These are phyloP conservation scores for Botrytis deweyae DNA, from an alignment of 2,329 filamentous ascomycete genomes.

Conservation along the genomic window DNA sequence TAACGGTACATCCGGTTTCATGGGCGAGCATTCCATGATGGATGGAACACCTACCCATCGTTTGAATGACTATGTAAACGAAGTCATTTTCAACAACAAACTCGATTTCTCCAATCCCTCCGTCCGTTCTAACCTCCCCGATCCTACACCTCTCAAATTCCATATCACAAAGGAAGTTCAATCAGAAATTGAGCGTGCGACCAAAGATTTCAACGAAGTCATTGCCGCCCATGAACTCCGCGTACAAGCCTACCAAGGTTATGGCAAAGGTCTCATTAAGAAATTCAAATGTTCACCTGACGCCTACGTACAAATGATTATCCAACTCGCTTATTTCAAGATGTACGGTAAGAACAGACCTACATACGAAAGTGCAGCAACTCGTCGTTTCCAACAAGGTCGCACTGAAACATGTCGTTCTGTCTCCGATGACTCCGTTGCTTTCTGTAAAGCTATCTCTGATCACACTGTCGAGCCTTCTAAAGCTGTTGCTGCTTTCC, in stretches of 20 bases:
- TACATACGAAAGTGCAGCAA: conserved; percentile 95
- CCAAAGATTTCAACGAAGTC: conserved; percentile 74
- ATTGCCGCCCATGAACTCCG: conserved; percentile 87
- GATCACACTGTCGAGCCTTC: conserved; percentile 63
- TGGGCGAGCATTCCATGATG: conserved; percentile 99
- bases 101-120: conserved; percentile 80
- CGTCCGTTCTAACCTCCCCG: conserved; percentile 78
- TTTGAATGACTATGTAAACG: conserved; percentile 91
- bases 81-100: conserved; percentile 90
- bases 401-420: conserved; percentile 94
- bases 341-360: conserved; percentile 98
- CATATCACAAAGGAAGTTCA: conserved; percentile 71
- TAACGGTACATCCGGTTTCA: conserved; percentile 96
- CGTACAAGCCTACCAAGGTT: conserved; percentile 94
- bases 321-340: conserved; percentile 97
- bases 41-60: conserved; percentile 97
- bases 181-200: conserved; percentile 75
- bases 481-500: conserved; percentile 72
- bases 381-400: conserved; percentile 91
- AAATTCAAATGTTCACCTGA: conserved; percentile 98
- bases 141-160: conserved; percentile 77
- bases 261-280: conserved; percentile 98
- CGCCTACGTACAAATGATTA: conserved; percentile 97
- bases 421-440: conserved; percentile 86
- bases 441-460: conserved; percentile 86